Conservation (phyloP, 768 basidiomycete genomes). For the Boletus edulis region DNA sequence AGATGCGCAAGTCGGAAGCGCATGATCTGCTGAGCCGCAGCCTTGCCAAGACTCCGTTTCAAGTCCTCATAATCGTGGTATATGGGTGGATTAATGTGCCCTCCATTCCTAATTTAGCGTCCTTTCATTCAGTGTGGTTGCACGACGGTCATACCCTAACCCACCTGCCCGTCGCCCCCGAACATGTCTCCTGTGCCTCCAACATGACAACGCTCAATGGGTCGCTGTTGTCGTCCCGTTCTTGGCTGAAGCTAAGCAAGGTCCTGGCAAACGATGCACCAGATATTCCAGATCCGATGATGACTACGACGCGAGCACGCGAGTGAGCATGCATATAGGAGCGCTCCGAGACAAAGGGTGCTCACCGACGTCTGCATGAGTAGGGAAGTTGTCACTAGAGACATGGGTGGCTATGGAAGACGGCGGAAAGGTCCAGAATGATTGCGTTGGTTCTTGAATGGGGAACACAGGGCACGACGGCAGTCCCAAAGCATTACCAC, state of each 20-base stretch:
- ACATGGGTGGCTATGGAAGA: constrained; percentile 40
- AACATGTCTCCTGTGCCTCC: constrained; percentile 59
- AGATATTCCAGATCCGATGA: constrained; percentile 57
- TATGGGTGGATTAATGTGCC: constrained; percentile 48
- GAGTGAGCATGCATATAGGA: background rate
- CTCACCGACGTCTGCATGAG: constrained; percentile 55
- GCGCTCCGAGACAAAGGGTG: background rate
- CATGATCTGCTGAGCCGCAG: constrained; percentile 38
- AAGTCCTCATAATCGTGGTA: constrained; percentile 45
- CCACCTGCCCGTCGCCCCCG: constrained; percentile 51
- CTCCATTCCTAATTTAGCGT: constrained; percentile 40
- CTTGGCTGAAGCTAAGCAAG: constrained; percentile 30
- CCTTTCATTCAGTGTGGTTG: background rate
- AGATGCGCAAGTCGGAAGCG: constrained; percentile 41
- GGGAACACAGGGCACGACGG: constrained; percentile 44
- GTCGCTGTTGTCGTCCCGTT: constrained; percentile 12
- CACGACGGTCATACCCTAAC: constrained; percentile 8
- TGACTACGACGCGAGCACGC: constrained; percentile 26
- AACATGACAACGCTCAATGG: constrained; percentile 47
- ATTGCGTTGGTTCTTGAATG: constrained; percentile 45
- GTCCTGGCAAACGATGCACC: constrained; percentile 43
- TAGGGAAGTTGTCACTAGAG: constrained; percentile 33
- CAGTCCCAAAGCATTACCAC: background rate
- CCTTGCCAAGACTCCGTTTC: constrained; percentile 36
- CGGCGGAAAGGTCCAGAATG: constrained; percentile 65